Base-by-base conservation (phyloP, 225 moss, liverwort and hornwort genomes). In the Physcomitrellopsis africana region DNA sequence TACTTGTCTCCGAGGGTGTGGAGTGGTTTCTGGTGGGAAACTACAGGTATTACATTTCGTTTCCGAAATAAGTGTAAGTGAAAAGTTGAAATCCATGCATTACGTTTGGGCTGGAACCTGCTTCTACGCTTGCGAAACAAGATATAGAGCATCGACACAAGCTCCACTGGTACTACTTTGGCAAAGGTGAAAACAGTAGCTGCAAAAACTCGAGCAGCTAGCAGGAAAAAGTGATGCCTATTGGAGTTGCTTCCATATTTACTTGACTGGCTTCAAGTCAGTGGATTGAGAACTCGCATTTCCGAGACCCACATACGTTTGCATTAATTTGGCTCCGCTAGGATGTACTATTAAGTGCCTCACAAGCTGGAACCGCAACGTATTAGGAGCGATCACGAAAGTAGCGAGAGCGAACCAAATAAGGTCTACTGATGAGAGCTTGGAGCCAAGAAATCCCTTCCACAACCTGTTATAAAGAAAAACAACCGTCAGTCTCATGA, bases 391-490 rank as follows among this genome's bases (percentile, higher is more conserved):
- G 46, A 99, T 76, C 49, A 93, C 80, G 55, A 99, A 99, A 24
- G 95, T 99, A 67, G 93, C 75, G 29, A 99, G 79, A 7, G 99
- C 95, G 68, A 99, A 99, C 86, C 87, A 86, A 54, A 99, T 72
- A 15, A 99, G 93, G 71, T 99, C 95, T 64, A 92, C 54, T 37
- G 99, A 99, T 62, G 99, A 89, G 44, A 99, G 86, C 84, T 93
- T 92, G 14, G 95, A 92, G 16, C 91, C 99, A 67, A 99, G 95
- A 80, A 99, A 99, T 11, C 99, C 99, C 80, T 93, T 95, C 99
- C 99, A 99, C 59, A 99, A 77, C 99, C 99, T 99, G 95, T 75
- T 41, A 83, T 20, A 85, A 3, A 54, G 56, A 77, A 60, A 68
- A 1, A 64, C 0, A 13, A 41, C 8, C 37, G 13, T 79, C 54